A percentile compares a stretch with the other conserved stretches of the same genome.
Conservation (phyloP, 2,329 filamentous ascomycete genomes). For the Blastomyces emzantsi region DNA sequence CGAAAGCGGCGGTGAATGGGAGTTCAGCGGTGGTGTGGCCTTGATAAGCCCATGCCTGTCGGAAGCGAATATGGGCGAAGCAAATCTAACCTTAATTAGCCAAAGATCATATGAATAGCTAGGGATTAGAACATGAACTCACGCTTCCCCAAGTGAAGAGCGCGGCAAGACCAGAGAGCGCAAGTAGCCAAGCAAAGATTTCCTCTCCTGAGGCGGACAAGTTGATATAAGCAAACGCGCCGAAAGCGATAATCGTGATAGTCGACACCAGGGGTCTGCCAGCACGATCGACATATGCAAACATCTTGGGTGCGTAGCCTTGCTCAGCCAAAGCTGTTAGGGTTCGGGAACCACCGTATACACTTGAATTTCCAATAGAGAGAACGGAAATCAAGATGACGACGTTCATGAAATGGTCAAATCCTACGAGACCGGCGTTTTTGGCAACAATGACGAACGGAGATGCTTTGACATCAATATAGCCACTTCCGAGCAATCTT, state of each 20-base stretch:
- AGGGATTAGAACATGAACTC: conserved; percentile 5
- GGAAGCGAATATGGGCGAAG: conserved; percentile 59
- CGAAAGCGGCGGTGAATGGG: conserved; percentile 51
- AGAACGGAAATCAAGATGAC: conserved; percentile 55
- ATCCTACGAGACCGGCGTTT: conserved; percentile 50
- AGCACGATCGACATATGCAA: conserved; percentile 39
- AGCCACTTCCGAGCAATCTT: conserved; percentile 33
- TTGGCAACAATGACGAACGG: conserved; percentile 60
- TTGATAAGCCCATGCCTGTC: conserved; percentile 49
- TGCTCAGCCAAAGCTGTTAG: conserved; percentile 45
- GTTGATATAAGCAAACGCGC: conserved; percentile 36
- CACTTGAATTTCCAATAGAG: conserved; percentile 50
- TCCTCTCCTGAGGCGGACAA: conserved; percentile 37
- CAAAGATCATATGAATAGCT: background rate
- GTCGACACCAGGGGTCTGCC: conserved; percentile 39
- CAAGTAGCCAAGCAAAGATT: conserved; percentile 57
- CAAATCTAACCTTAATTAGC: conserved; percentile 39
- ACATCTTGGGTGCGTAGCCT: conserved; percentile 37
- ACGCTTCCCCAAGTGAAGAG: conserved; percentile 56
- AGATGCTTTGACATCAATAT: conserved; percentile 41
- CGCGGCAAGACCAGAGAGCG: conserved; percentile 53
- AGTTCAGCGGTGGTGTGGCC: conserved; percentile 54
- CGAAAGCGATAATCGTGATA: conserved; percentile 32
- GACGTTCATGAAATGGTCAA: conserved; percentile 59
- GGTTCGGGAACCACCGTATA: conserved; percentile 50